phyloP scores from a whole-genome alignment of 2,329 filamentous ascomycete genomes.

The Apiospora aurea region DNA sequence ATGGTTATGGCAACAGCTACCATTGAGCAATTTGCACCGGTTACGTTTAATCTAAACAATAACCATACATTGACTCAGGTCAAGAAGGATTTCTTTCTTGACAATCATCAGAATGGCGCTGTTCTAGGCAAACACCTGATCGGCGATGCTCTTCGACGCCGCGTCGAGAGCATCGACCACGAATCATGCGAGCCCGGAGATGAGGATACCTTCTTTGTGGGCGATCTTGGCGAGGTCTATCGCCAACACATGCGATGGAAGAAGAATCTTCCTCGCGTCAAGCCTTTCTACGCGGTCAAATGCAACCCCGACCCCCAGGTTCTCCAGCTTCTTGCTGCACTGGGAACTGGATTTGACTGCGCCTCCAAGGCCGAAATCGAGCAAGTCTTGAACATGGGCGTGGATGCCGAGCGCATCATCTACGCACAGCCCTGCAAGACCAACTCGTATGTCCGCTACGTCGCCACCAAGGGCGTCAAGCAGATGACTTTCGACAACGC shows the following conservation, averaged over 20 bases:
- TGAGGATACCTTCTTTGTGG: slow-evolving; percentile 98
- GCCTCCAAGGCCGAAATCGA: slow-evolving; percentile 98
- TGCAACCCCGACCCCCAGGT: slow-evolving; percentile 96
- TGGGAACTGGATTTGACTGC: slow-evolving; percentile 97
- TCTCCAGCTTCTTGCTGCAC: slow-evolving; percentile 82
- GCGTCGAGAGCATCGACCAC: slow-evolving; percentile 83
- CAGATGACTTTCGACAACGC: slow-evolving; percentile 99
- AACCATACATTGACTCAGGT: slow-evolving; percentile 48
- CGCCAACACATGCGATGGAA: slow-evolving; percentile 99
- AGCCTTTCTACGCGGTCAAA: slow-evolving; percentile 98
- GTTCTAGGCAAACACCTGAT: slow-evolving; percentile 79
- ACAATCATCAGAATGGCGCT: slow-evolving; percentile 51
- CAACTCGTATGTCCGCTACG: slow-evolving; percentile 94
- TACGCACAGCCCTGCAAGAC: slow-evolving; percentile 99
- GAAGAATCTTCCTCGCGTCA: slow-evolving; percentile 88
- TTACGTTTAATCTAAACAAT: slow-evolving; percentile 53
- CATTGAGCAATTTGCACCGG: slow-evolving; percentile 60
- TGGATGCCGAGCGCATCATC: slow-evolving; percentile 91
- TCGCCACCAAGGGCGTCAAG: slow-evolving; percentile 82
- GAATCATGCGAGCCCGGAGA: slow-evolving; percentile 90
- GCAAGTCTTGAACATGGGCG: slow-evolving; percentile 81
- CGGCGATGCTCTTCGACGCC: slow-evolving; percentile 83
- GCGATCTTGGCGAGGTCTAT: slow-evolving; percentile 97
- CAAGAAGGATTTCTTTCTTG: slow-evolving; percentile 46
- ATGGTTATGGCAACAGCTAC: slow-evolving; percentile 72